A percentile compares a stretch with the other conserved stretches of the same genome.
Evolutionary conservation across 805 yeast genomes (phyloP).

Genomic region (Blastobotrys parvus): DNA sequence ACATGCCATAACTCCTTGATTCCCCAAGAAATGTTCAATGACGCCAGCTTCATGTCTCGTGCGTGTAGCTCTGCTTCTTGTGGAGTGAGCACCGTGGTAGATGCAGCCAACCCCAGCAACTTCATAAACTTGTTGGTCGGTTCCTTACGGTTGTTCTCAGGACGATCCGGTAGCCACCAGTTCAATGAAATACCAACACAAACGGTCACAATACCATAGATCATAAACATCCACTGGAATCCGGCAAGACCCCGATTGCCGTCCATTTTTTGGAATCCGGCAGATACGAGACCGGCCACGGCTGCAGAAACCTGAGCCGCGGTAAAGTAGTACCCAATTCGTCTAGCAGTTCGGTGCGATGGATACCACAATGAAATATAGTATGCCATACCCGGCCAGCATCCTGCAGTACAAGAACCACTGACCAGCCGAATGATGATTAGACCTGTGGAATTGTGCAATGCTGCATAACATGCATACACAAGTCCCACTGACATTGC

Average conservation of each 20-base stretch:
- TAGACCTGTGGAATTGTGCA: constrained; percentile 49
- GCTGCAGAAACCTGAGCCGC: constrained; percentile 90
- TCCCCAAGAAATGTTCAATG: constrained; percentile 42
- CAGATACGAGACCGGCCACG: constrained; percentile 80
- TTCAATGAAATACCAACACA: constrained; percentile 53
- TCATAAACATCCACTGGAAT: constrained; percentile 79
- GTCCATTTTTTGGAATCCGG: constrained; percentile 83
- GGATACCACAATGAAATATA: constrained; percentile 84
- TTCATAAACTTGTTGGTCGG: constrained; percentile 4
- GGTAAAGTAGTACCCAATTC: constrained; percentile 84
- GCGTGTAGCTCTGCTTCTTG: constrained; percentile 50
- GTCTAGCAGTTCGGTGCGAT: constrained; percentile 58
- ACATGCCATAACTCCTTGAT: constrained; percentile 49
- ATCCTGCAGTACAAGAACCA: constrained; percentile 76
- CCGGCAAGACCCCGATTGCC: constrained; percentile 62
- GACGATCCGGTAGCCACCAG: constrained; percentile 87
- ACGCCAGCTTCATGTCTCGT: constrained; percentile 47
- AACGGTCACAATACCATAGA: constrained; percentile 65
- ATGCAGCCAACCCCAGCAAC: constrained; percentile 5
- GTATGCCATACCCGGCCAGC: constrained; percentile 87
- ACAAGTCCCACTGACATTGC: constrained; percentile 70
- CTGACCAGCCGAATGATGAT: constrained; percentile 64
- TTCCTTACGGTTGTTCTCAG: constrained; percentile 23
- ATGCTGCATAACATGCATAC: constrained; percentile 62
- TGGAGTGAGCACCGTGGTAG: constrained; percentile 31